phyloP scores from a whole-genome alignment of 2,329 filamentous ascomycete species.

The Ilyonectria destructans region DNA sequence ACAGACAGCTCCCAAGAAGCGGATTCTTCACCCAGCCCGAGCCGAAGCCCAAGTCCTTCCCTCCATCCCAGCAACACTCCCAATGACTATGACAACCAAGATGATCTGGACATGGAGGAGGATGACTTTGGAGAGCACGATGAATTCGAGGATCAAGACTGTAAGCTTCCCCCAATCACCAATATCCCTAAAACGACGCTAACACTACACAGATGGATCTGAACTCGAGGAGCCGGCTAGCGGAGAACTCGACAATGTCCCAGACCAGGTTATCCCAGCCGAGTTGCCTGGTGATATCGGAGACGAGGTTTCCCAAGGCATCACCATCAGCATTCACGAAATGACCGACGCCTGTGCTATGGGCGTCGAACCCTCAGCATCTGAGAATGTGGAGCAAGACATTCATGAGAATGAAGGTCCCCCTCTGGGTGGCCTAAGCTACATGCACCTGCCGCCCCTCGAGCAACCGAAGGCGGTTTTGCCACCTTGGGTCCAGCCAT shows the following conservation, averaged over 20 bases:
- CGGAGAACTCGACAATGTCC: neutral
- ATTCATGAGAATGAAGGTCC: neutral
- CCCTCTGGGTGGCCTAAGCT: neutral
- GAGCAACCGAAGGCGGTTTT: slow-evolving; percentile 6
- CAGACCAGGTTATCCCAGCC: neutral
- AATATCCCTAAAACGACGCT: slow-evolving; percentile 15
- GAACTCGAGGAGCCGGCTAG: slow-evolving; percentile 1
- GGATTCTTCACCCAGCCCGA: slow-evolving; percentile 31
- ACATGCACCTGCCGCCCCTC: slow-evolving; percentile 30
- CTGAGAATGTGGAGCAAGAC: slow-evolving; percentile 1
- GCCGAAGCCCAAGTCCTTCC: slow-evolving; percentile 11
- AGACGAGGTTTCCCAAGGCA: neutral
- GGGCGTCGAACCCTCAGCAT: neutral
- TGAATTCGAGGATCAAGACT: slow-evolving; percentile 40
- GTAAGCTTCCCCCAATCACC: slow-evolving; percentile 21
- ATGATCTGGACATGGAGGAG: slow-evolving; percentile 25
- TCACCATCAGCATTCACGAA: slow-evolving; percentile 3
- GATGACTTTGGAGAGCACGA: slow-evolving; percentile 44
- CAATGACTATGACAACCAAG: slow-evolving; percentile 16
- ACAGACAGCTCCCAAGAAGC: slow-evolving; percentile 32
- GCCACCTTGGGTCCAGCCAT: slow-evolving; percentile 11
- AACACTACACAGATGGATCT: slow-evolving; percentile 32
- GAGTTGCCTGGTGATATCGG: neutral
- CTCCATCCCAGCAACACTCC: neutral
- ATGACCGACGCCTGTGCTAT: neutral